Conservation (phyloP, 2,329 filamentous ascomycete species). For the Fusarium begoniae region DNA sequence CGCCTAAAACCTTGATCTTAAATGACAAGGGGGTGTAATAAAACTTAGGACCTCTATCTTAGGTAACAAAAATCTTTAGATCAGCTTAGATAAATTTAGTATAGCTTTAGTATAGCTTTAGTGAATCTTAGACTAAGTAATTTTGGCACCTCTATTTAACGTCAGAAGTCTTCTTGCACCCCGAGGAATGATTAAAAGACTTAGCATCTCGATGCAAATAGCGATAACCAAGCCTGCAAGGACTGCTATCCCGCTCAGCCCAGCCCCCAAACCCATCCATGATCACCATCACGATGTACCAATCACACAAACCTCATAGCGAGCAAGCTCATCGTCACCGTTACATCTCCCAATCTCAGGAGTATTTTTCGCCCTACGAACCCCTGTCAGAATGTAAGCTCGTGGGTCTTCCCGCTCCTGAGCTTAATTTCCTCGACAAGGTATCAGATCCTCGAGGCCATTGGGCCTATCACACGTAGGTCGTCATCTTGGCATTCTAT, state of each 20-base stretch:
- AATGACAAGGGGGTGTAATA: no score
- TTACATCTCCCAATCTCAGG: neutral
- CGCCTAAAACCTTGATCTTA: no score
- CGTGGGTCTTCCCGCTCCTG: conserved; percentile 18
- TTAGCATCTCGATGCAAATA: neutral
- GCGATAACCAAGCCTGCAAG: neutral
- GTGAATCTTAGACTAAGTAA: no score
- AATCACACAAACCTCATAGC: neutral
- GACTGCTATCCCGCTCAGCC: neutral
- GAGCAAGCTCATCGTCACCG: neutral
- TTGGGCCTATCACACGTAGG: conserved; percentile 6
- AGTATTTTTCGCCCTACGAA: neutral
- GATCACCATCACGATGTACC: neutral
- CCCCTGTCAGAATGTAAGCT: conserved; percentile 8
- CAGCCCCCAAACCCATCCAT: neutral
- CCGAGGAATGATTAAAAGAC: no score
- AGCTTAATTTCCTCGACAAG: conserved; percentile 16
- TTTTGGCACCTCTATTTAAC: no score
- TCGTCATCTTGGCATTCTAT: neutral
- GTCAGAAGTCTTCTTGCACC: no score
- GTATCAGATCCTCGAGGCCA: conserved; percentile 11
- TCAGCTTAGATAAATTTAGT: no score
- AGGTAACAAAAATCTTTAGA: no score
- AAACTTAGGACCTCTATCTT: no score
- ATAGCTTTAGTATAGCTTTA: no score